Percentiles rank a stretch among this genome's conserved stretches.
phyloP scores from a whole-genome alignment of 208 protist species.

The Vickermania spadyakhi region DNA sequence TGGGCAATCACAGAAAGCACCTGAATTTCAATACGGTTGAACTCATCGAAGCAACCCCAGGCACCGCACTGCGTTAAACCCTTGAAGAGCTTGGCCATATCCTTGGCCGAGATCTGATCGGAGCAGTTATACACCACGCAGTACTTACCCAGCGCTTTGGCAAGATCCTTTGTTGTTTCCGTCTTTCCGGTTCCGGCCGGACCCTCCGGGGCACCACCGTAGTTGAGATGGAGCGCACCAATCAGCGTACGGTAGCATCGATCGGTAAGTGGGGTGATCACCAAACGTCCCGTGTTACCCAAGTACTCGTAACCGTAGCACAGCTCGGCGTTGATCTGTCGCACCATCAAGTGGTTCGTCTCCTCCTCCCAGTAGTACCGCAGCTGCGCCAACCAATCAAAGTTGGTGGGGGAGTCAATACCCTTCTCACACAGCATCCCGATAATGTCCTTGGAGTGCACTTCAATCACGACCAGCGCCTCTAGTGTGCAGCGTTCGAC shows the following conservation, averaged over 20 bases:
- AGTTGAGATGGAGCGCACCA: slow-evolving; percentile 94
- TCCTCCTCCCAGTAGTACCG: slow-evolving; percentile 95
- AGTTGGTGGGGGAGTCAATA: slow-evolving; percentile 85
- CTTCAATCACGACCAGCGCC: slow-evolving; percentile 92
- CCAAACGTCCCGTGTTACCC: slow-evolving; percentile 92
- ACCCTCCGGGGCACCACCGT: slow-evolving; percentile 95
- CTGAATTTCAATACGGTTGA: slow-evolving; percentile 96
- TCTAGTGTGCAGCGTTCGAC: slow-evolving; percentile 89
- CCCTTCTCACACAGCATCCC: slow-evolving; percentile 85
- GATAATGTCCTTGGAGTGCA: slow-evolving; percentile 93
- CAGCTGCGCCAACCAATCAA: slow-evolving; percentile 95
- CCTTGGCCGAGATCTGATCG: slow-evolving; percentile 93
- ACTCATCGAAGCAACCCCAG: slow-evolving; percentile 98
- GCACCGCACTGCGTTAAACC: slow-evolving; percentile 89
- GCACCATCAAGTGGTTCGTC: slow-evolving; percentile 61
- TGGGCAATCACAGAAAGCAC: slow-evolving; percentile 97
- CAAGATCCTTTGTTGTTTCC: slow-evolving; percentile 98
- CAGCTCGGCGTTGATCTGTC: slow-evolving; percentile 90
- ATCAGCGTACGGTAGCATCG: slow-evolving; percentile 95
- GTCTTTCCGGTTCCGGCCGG: slow-evolving; percentile 98
- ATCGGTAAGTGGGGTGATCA: slow-evolving; percentile 96
- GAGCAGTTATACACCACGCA: slow-evolving; percentile 99
- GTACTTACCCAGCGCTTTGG: slow-evolving; percentile 93
- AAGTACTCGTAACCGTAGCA: slow-evolving; percentile 97
- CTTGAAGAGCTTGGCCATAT: slow-evolving; percentile 96